Conservation (phyloP, 805 yeast species). For the Yarrowia hollandica region DNA sequence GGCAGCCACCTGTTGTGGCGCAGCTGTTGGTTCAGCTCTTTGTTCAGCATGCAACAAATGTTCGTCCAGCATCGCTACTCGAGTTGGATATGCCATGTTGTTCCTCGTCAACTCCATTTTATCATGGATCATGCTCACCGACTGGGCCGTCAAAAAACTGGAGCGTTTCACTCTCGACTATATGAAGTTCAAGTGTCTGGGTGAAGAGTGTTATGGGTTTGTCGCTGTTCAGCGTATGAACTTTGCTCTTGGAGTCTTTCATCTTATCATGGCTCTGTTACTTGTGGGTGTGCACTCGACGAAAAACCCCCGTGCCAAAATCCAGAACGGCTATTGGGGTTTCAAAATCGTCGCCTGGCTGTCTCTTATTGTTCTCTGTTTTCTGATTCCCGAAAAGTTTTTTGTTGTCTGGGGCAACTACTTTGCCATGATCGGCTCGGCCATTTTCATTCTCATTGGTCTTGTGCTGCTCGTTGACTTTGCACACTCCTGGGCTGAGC, state of each 20-base stretch:
- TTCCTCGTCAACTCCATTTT: slow-evolving; percentile 74
- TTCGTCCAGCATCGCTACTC: slow-evolving; percentile 76
- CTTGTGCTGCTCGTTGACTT: slow-evolving; percentile 87
- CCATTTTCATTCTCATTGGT: slow-evolving; percentile 85
- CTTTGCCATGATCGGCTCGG: slow-evolving; percentile 79
- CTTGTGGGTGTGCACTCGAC: slow-evolving; percentile 77
- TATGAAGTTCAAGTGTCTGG: slow-evolving; percentile 73
- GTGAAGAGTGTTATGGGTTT: slow-evolving; percentile 85
- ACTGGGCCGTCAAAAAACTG: slow-evolving; percentile 71
- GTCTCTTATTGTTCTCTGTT: slow-evolving; percentile 58
- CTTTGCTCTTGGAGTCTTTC: slow-evolving; percentile 81
- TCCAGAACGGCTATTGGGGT: slow-evolving; percentile 94
- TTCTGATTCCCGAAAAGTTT: slow-evolving; percentile 81
- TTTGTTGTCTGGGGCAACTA: slow-evolving; percentile 90
- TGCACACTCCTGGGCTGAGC: slow-evolving; percentile 99
- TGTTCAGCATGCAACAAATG: slow-evolving; percentile 59
- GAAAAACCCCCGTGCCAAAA: slow-evolving; percentile 68
- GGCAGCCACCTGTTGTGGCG: slow-evolving; percentile 76
- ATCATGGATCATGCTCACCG: slow-evolving; percentile 91
- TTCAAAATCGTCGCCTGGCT: slow-evolving; percentile 65
- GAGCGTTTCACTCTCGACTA: slow-evolving; percentile 69
- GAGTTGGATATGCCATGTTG: slow-evolving; percentile 80
- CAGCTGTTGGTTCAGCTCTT: slow-evolving; percentile 71
- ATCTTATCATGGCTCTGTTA: slow-evolving; percentile 64
- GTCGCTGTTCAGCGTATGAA: slow-evolving; percentile 91